Conservation (phyloP, 306 rosid genomes). For the Adenanthera pavonina region DNA sequence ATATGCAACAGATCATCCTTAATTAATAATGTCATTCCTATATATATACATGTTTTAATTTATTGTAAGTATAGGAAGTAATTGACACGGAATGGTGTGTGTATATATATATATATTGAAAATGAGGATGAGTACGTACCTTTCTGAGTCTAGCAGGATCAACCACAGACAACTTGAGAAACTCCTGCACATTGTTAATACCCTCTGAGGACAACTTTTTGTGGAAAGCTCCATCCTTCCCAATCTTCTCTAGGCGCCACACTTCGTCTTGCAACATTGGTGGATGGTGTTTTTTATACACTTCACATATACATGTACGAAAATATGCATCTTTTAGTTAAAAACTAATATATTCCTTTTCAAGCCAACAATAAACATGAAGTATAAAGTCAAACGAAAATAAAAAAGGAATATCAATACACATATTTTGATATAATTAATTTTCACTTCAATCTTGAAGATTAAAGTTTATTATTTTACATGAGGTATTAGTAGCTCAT, state of each 20-base stretch:
- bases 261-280: conserved; percentile 80
- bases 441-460: background rate
- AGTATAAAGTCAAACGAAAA: background rate
- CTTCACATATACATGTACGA: conserved; percentile 36
- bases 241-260: conserved; percentile 96
- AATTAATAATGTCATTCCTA: background rate
- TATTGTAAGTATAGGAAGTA: no score
- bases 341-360: background rate
- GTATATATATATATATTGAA: background rate
- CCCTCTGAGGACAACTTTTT: conserved; percentile 45
- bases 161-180: conserved; percentile 63
- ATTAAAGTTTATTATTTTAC: background rate
- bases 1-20: background rate
- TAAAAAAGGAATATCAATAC: background rate
- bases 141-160: conserved; percentile 57
- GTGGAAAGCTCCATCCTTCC: conserved; percentile 92
- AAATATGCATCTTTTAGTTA: background rate
- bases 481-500: background rate
- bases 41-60: no score
- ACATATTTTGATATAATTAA: no score
- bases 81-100: no score
- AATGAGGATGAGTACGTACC: conserved; percentile 28
- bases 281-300: conserved; percentile 92
- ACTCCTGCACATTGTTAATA: conserved; percentile 85
- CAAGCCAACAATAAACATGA: background rate